phyloP scores from a whole-genome alignment of 148 eudicot species.

The Chenopodium berlandieri region DNA sequence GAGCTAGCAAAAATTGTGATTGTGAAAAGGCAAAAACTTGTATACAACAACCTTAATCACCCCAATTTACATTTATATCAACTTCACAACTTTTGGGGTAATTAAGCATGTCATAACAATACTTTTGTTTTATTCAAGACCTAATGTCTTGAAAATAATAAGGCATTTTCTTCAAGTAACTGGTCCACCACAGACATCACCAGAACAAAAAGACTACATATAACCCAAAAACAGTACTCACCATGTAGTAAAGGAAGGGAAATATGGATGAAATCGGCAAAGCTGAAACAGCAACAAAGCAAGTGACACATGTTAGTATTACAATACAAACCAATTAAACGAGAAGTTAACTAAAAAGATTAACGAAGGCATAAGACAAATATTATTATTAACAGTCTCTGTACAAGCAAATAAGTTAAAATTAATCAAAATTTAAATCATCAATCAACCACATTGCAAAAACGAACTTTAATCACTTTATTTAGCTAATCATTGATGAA shows the following conservation, averaged over 20 bases:
- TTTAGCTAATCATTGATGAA: not conserved
- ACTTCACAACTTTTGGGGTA: not conserved
- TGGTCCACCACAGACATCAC: not conserved
- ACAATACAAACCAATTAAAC: not conserved
- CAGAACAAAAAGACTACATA: not conserved
- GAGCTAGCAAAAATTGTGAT: not conserved
- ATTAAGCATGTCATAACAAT: too few relatives aligned
- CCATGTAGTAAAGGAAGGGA: conserved; percentile 76
- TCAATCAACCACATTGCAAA: not conserved
- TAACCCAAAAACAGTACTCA: conserved; percentile 21
- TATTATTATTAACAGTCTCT: not conserved
- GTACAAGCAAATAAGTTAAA: not conserved
- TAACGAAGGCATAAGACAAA: not conserved
- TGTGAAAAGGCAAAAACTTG: not conserved
- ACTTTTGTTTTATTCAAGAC: not conserved
- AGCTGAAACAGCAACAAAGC: conserved; percentile 38
- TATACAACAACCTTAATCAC: not conserved
- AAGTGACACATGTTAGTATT: conserved; percentile 21
- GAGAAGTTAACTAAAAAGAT: not conserved
- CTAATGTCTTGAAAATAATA: not conserved
- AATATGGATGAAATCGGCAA: conserved; percentile 76
- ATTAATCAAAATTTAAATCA: not conserved
- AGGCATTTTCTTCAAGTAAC: not conserved
- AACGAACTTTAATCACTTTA: not conserved
- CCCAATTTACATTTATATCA: not conserved